Conservation (phyloP, 2,329 filamentous ascomycete genomes). For the Colletotrichum karsti region DNA sequence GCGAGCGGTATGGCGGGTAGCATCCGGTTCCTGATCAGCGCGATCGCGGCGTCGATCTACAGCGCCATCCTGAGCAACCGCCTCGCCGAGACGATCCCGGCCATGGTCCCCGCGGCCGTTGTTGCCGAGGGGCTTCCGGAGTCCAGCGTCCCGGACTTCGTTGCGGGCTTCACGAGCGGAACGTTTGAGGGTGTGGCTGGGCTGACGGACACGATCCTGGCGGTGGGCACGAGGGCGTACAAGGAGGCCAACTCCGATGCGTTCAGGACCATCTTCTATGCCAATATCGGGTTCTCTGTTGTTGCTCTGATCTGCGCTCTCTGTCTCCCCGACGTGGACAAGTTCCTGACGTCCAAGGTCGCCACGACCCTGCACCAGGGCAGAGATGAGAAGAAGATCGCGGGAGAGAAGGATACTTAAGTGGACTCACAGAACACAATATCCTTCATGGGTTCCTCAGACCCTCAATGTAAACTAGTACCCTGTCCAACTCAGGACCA, state of each 20-base stretch:
- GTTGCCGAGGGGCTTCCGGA: conserved; percentile 46
- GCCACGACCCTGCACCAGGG: conserved; percentile 41
- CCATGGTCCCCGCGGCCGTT: conserved; percentile 40
- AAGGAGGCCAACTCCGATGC: conserved; percentile 42
- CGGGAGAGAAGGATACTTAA: not conserved
- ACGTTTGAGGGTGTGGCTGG: conserved; percentile 40
- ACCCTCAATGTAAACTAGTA: no score
- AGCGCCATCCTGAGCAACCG: conserved; percentile 42
- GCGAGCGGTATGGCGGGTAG: conserved; percentile 44
- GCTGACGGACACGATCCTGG: conserved; percentile 39
- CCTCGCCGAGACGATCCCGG: conserved; percentile 38
- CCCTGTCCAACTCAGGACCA: no score
- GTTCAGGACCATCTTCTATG: conserved; percentile 44
- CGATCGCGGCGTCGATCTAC: conserved; percentile 44
- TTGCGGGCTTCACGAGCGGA: conserved; percentile 39
- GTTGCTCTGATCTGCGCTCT: conserved; percentile 39
- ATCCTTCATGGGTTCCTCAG: no score
- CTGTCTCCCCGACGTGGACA: conserved; percentile 43
- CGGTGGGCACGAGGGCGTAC: conserved; percentile 38
- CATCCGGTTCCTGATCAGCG: conserved; percentile 44
- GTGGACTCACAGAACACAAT: not conserved
- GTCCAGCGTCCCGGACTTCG: conserved; percentile 42
- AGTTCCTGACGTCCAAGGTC: conserved; percentile 41
- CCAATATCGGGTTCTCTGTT: conserved; percentile 43
- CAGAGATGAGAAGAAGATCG: conserved; percentile 30